Base-by-base conservation (phyloP, 2,329 filamentous ascomycete genomes). In the Fusarium poae region DNA sequence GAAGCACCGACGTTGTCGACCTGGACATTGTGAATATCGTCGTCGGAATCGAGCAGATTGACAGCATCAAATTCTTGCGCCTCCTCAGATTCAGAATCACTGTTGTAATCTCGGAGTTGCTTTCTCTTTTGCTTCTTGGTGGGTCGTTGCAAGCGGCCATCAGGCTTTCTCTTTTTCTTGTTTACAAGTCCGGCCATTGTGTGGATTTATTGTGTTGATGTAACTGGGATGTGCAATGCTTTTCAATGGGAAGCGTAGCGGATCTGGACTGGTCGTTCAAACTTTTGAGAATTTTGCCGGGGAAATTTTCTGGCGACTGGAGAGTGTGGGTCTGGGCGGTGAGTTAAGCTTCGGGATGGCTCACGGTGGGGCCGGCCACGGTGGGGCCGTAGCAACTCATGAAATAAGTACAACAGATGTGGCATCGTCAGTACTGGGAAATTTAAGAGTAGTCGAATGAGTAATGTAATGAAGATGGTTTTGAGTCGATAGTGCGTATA, bases 21-120 rank as follows among this genome's bases (percentile, higher is more conserved):
- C 8, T 77, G 75, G 42, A 83, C 82, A 68, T 87, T 84, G 71
- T 86, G 82, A 53, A 88, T 81, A 55, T 87, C 85, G 57, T 88
- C 85, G 70, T 88, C 86, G 7, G 85, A 87, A 73, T 87, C 85
- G 50, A 87, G 79, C 18, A 88, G 79, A 68, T 87, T 82, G 65
- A 86, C 83, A 3, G 85, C 82, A 30, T 82, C 77, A 74, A 86
- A 86, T 53, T 80, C 79, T 49, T 82, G 74, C 30, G 78, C 77
- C 7, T 79, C 75, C 11, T 80, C 79, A n/a, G 79, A 77, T 37
- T 82, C 84, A n/a, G 82, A 84, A 60, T 83, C 83, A 79, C 84
- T 86, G 77, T 86, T 80, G 77, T 87, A 86, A 57, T 82, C 78
- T 62, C 83, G 71, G 62, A 82, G 80, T 77, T 74, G 67, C 65